These are phyloP conservation scores for Chlorociboria aeruginascens DNA, from an alignment of 495 filamentous ascomycete genomes.

Conservation along the genomic window DNA sequence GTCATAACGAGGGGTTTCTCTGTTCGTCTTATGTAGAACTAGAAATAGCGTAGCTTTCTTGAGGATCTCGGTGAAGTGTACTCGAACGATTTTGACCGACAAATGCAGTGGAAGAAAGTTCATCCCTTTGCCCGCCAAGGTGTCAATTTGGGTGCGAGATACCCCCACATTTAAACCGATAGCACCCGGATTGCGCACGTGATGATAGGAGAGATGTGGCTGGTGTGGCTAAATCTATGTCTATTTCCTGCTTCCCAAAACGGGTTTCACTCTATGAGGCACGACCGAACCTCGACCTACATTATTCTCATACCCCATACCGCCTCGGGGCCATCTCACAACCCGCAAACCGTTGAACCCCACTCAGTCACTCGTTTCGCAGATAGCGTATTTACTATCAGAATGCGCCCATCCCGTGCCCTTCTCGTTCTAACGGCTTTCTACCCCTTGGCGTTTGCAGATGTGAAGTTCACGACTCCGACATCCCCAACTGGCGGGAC, in stretches of 20 bases:
- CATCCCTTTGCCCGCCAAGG: too few relatives aligned
- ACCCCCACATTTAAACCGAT: too few relatives aligned
- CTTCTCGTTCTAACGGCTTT: constrained; percentile 27
- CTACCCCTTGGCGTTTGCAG: constrained; percentile 36
- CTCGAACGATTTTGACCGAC: too few relatives aligned
- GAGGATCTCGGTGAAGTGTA: background rate
- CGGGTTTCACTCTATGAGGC: background rate
- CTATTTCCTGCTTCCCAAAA: background rate
- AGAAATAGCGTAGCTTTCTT: background rate
- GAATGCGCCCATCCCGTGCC: constrained; percentile 10
- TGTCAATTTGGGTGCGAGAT: too few relatives aligned
- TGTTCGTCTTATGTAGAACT: background rate
- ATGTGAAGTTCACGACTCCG: constrained; percentile 44
- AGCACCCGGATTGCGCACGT: too few relatives aligned
- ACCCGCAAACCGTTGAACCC: background rate
- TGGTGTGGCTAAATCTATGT: background rate
- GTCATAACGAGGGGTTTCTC: background rate
- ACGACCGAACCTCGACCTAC: background rate
- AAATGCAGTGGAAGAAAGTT: too few relatives aligned
- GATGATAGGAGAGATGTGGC: too few relatives aligned
- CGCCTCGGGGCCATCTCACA: background rate
- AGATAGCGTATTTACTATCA: background rate
- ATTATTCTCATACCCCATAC: background rate
- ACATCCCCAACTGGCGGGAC: constrained; percentile 32
- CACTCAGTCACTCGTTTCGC: constrained; percentile 16